Percentiles rank a stretch among this genome's conserved stretches.
phyloP scores from a whole-genome alignment of 2,329 filamentous ascomycete species.

The Stachybotrys chlorohalonatus region DNA sequence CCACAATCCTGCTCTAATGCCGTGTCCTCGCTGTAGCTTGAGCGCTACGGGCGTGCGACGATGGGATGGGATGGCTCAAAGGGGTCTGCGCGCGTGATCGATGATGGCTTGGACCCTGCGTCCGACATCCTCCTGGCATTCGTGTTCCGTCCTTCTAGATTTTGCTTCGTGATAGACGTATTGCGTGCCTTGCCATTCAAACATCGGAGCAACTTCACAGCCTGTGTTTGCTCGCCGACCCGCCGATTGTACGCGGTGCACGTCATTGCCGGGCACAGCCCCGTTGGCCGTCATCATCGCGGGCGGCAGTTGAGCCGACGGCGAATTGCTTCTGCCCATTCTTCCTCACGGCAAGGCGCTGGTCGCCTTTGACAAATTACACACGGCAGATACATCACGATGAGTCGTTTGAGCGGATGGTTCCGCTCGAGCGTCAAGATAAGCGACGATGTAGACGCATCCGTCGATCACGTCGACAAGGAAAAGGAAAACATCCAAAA shows the following conservation, averaged over 20 bases:
- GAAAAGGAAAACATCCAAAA: slow-evolving; percentile 48
- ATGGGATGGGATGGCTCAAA: too few species aligned
- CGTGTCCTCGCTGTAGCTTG: too few species aligned
- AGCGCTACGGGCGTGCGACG: too few species aligned
- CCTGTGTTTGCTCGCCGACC: not conserved
- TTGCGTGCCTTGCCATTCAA: not conserved
- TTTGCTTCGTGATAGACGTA: not conserved
- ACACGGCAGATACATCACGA: slow-evolving; percentile 13
- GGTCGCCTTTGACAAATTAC: not conserved
- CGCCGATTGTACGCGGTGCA: too few species aligned
- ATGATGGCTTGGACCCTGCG: not conserved
- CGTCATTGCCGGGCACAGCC: too few species aligned
- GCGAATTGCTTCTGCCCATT: too few species aligned
- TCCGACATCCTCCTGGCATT: not conserved
- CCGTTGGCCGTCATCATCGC: too few species aligned
- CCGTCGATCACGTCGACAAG: slow-evolving; percentile 21
- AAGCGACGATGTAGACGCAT: slow-evolving; percentile 22
- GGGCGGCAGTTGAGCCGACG: too few species aligned
- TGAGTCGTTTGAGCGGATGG: slow-evolving; percentile 43
- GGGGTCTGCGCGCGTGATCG: too few species aligned
- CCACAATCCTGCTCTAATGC: too few species aligned
- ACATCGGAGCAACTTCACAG: not conserved
- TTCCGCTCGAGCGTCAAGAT: slow-evolving; percentile 29
- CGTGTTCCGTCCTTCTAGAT: not conserved
- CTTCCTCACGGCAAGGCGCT: too few species aligned